Evolutionary conservation across 257 asterid species (phyloP), one percentile per base, ranked within the genome.

Genomic region (Solanum clarkiae): DNA sequence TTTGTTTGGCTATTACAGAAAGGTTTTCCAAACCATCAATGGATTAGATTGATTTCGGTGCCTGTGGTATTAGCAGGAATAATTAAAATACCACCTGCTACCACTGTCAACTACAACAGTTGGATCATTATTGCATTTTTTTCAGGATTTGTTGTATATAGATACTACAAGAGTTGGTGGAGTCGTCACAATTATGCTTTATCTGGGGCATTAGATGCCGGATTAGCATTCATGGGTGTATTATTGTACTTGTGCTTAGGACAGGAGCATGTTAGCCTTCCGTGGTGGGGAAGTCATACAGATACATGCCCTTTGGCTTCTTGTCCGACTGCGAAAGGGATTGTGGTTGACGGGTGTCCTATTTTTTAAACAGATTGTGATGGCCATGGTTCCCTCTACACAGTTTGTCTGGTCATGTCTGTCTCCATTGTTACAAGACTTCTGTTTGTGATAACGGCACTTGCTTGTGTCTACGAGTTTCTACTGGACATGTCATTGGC

Each of bases 171-270:
- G 5, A 89, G 82, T 51, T 94, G 94, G 99, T 94, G 99, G 99
- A 91, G 95, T 72, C 88, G 94, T 18, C 94, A 94, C 89, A 95
- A 95, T 86, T 94, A 95, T 66, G 92, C 91, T 51, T 63, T 94
- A 40, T 95, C 99, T 4, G 99, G 98, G 66, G 95, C 99, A 5
- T 95, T 95, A 2, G 99, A 95, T 90, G 95, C 99, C 4, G 99
- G 99, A 51, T 88, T 95, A 60, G 98, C 99, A n/a, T 95, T 95
- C 90, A 95, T 93, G 99, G 99, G 98, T 2, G 97, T 95, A 62
- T 84, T 94, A 40, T 80, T 94, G 80, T 95, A 95, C 86, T 47
- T 95, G 84, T 94, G 95, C 84, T 86, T 95, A 47, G 99, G 92
- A 20, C 91, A 91, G 91, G 86, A 83, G 81, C 92, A 93, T 71